These are phyloP conservation scores for Fusarium tupiense DNA, from an alignment of 2,329 filamentous ascomycete species.

Conservation along the genomic window DNA sequence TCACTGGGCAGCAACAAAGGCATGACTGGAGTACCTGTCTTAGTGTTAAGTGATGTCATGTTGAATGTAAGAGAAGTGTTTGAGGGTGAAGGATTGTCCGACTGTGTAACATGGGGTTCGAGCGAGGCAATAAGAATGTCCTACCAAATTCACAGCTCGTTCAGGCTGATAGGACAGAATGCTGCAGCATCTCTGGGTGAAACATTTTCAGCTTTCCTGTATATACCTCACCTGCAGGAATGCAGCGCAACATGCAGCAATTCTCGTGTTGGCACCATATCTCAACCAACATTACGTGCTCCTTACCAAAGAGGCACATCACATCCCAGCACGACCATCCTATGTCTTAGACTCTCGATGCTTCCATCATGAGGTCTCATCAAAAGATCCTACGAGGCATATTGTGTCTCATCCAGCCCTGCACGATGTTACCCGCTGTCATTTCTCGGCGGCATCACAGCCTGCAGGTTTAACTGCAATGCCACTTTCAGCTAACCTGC, in stretches of 20 bases:
- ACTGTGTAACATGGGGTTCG: too few species aligned
- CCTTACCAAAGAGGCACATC: not conserved
- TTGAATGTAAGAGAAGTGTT: not conserved
- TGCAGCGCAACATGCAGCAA: not conserved
- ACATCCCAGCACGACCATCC: not conserved
- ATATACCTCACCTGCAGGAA: not conserved
- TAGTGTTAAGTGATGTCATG: not conserved
- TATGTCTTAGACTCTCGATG: not conserved
- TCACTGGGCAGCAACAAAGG: not conserved
- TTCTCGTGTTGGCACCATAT: not conserved
- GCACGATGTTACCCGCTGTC: not conserved
- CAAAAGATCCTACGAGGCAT: not conserved
- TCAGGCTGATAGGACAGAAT: not conserved
- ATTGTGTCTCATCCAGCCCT: not conserved
- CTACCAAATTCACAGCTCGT: not conserved
- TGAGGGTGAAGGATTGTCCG: not conserved
- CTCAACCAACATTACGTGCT: not conserved
- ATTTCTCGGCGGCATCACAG: not conserved
- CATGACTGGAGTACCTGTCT: not conserved
- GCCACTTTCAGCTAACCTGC: not conserved
- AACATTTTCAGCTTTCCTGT: not conserved
- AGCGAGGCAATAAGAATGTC: not conserved
- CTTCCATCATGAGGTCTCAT: not conserved
- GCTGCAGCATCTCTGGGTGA: not conserved
- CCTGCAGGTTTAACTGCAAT: not conserved